These are phyloP conservation scores for Irpex sp. DNA, from an alignment of 1,284 basidiomycete genomes.

Conservation along the genomic window DNA sequence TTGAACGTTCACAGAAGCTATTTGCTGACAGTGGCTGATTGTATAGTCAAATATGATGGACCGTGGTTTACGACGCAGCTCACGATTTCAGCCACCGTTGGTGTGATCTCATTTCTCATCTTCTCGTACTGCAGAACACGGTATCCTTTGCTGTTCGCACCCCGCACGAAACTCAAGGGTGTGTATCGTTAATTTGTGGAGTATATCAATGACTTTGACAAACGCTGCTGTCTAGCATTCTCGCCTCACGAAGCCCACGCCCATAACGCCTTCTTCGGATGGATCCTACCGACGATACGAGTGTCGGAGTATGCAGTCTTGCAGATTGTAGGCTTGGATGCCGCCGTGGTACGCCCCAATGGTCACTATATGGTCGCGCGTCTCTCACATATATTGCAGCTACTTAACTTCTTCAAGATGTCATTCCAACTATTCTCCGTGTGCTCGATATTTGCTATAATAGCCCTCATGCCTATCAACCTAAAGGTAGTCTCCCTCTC, in stretches of 20 bases:
- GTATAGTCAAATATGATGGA: conserved; percentile 71
- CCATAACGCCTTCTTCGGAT: conserved; percentile 85
- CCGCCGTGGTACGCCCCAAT: conserved; percentile 69
- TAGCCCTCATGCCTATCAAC: conserved; percentile 88
- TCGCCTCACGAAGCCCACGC: conserved; percentile 88
- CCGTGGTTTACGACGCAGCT: conserved; percentile 95
- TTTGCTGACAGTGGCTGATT: conserved; percentile 1
- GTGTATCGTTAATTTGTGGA: background rate
- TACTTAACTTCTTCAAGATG: conserved; percentile 95
- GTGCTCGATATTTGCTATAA: conserved; percentile 78
- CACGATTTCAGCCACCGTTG: conserved; percentile 74
- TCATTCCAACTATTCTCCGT: conserved; percentile 87
- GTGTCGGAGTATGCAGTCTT: conserved; percentile 93
- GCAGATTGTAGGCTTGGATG: conserved; percentile 95
- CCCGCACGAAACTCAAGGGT: conserved; percentile 94
- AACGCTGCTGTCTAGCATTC: conserved; percentile 53
- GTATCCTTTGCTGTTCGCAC: conserved; percentile 90
- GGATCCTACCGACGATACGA: conserved; percentile 90
- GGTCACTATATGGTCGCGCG: background rate
- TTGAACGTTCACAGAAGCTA: conserved; percentile 12
- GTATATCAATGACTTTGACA: background rate
- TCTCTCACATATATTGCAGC: conserved; percentile 38
- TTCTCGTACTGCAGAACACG: conserved; percentile 87
- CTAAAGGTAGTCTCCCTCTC: conserved; percentile 56
- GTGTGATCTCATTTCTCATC: conserved; percentile 75